Conservation (phyloP, 352 stramenopile genomes). For the Pythium rhizo-oryzae region DNA sequence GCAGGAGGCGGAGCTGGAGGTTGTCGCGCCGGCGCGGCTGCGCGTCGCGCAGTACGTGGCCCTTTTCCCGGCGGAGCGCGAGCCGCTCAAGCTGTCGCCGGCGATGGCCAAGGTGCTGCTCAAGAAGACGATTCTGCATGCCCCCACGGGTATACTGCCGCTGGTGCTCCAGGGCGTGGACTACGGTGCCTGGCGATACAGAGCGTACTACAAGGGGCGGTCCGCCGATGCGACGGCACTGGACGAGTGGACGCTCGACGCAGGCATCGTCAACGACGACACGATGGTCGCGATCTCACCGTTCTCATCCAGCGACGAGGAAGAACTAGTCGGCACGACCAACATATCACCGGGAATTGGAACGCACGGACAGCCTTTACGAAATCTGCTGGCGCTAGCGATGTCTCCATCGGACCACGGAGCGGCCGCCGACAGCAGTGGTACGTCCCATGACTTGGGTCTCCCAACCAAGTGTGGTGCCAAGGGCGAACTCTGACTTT, state of each 20-base stretch:
- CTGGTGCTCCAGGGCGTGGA: constrained; percentile 53
- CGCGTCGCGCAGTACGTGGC: constrained; percentile 56
- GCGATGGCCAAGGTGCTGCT: constrained; percentile 45
- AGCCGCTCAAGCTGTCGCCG: constrained; percentile 46
- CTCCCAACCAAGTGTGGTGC: not conserved
- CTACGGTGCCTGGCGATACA: constrained; percentile 65
- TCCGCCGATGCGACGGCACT: not conserved
- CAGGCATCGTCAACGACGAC: constrained; percentile 56
- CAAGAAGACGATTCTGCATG: constrained; percentile 53
- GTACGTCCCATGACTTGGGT: not conserved
- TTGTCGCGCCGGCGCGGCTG: constrained; percentile 31
- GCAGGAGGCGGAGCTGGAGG: not conserved
- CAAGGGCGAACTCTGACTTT: too few relatives aligned
- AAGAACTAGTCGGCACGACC: too few relatives aligned
- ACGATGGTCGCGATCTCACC: constrained; percentile 67
- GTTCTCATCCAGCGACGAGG: constrained; percentile 23
- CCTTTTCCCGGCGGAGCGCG: constrained; percentile 37
- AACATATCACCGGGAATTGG: constrained; percentile 46
- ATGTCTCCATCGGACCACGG: constrained; percentile 6
- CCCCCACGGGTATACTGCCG: constrained; percentile 31
- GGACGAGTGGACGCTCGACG: constrained; percentile 21
- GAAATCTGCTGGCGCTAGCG: constrained; percentile 21
- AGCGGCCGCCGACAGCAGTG: not conserved
- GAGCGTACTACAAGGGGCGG: constrained; percentile 40
- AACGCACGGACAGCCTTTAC: constrained; percentile 29